Evolutionary conservation across 1,139 yeast genomes (phyloP), one percentile per base, ranked within the genome.

Genomic region (Yamadazyma friedrichii): DNA sequence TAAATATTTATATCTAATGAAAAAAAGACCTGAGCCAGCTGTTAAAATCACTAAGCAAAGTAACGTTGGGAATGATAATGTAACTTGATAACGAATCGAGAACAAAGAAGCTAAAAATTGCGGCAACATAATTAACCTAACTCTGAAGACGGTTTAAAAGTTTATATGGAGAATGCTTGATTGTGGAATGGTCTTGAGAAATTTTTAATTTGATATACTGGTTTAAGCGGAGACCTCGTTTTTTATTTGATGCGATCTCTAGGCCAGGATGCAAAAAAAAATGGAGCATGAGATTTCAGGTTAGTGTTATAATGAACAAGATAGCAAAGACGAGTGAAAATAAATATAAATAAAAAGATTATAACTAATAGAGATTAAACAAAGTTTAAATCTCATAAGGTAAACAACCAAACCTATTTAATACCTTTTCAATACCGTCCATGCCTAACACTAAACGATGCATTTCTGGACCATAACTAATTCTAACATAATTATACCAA

Each of bases 391-490:
- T 24, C 12, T 22, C 15, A 27, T 67, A 67, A 10, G 76, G 74
- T 42, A 70, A 63, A 45, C 74, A 67, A 15, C 65, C 64, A 50
- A 72, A 75, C 43, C 78, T 65, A 27, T 63, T 56, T 45, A 80
- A 68, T 25, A 81, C 78, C n/a, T 74, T 59, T 54, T 80, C 84
- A 41, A 81, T 79, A 11, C 84, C 83, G 52, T 80, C 84, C 84
- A 81, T 76, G n/a, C 86, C 86, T 51, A 65, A 64, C 40, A 65
- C 78, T 52, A 80, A 64, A 35, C 72, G 73, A 30, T 67, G 71
- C 49, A 79, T 50, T 47, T 80, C 84, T 3, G 87, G 86, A 2
- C 87, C 87, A 52, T 80, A 81, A 49, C 84, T 78, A 42, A 81
- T 64, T 54, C 87, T 66, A 9, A 80, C 83, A 51, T 70, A 80